Percentiles rank a stretch among this genome's conserved stretches.
Conservation (phyloP, 305 asterid genomes). For the Fraxinus angustifolia region DNA sequence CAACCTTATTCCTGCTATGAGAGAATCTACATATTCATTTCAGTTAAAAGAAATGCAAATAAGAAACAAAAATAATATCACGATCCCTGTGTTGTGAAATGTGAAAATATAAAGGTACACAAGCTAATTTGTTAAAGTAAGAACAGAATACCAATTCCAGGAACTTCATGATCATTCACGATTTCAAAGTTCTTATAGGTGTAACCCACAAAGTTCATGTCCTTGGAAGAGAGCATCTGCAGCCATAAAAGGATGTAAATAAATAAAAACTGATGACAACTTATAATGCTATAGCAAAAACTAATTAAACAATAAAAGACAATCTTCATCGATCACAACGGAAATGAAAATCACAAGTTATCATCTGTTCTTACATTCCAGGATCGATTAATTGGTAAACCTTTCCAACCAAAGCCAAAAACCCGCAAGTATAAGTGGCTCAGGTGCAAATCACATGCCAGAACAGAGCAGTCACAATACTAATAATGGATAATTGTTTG, state of each 20-base stretch:
- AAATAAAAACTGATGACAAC: constrained; percentile 15
- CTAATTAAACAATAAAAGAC: constrained; percentile 3
- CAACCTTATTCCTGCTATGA: not conserved
- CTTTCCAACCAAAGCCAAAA: not conserved
- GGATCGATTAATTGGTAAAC: not conserved
- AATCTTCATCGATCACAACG: not conserved
- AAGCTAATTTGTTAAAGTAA: constrained; percentile 15
- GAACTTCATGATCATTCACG: constrained; percentile 78
- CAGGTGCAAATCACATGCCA: constrained; percentile 3
- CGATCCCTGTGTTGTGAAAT: not conserved
- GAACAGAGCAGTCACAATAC: not conserved
- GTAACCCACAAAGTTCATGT: constrained; percentile 88
- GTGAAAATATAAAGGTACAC: not conserved
- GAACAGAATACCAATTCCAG: constrained; percentile 62
- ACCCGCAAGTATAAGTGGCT: not conserved
- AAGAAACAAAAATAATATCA: not conserved
- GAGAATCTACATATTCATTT: not conserved
- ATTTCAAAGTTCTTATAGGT: constrained; percentile 92
- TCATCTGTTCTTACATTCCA: not conserved
- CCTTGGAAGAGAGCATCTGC: constrained; percentile 94
- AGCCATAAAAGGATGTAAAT: constrained; percentile 22
- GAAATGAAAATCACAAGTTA: not conserved
- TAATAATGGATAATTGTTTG: not conserved
- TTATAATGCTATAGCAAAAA: not conserved
- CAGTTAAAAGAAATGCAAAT: not conserved